Percentiles rank a stretch among this genome's conserved stretches.
Evolutionary conservation across 148 eudicot genomes (phyloP).

Genomic region (Chenopodium album): DNA sequence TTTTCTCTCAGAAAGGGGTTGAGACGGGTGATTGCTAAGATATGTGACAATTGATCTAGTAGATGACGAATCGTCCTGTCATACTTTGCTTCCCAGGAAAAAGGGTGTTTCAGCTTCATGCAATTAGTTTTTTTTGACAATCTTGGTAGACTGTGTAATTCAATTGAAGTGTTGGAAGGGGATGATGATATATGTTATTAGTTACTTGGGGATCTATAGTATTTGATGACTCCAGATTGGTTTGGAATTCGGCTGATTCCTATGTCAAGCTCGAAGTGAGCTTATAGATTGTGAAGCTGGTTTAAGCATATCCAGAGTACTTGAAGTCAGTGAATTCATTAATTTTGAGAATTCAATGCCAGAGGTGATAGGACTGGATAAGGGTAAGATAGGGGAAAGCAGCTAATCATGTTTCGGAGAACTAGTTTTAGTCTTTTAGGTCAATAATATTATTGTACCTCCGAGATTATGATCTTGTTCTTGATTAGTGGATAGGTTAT

Average conservation of each 20-base stretch:
- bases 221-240: not conserved
- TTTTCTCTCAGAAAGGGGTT: not conserved
- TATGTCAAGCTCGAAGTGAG: not conserved
- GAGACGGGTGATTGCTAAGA: not conserved
- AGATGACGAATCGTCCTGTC: not conserved
- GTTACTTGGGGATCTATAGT: not conserved
- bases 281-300: not conserved
- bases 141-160: not conserved
- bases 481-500: not conserved
- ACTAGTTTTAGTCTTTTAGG: not conserved
- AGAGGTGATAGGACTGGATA: not conserved
- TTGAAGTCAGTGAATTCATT: not conserved
- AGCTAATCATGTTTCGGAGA: not conserved
- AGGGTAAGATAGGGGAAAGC: not conserved
- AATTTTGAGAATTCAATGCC: not conserved
- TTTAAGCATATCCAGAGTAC: not conserved
- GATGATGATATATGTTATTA: not conserved
- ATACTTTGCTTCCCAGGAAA: too few species aligned
- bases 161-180: not conserved
- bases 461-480: not conserved
- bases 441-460: not conserved
- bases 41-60: conserved; percentile 1
- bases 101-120: conserved; percentile 4
- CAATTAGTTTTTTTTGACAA: not conserved
- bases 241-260: not conserved